A percentile compares a stretch with the other conserved stretches of the same genome.
These are phyloP conservation scores for Botrytis elliptica DNA, from an alignment of 2,329 filamentous ascomycete species.

Conservation along the genomic window DNA sequence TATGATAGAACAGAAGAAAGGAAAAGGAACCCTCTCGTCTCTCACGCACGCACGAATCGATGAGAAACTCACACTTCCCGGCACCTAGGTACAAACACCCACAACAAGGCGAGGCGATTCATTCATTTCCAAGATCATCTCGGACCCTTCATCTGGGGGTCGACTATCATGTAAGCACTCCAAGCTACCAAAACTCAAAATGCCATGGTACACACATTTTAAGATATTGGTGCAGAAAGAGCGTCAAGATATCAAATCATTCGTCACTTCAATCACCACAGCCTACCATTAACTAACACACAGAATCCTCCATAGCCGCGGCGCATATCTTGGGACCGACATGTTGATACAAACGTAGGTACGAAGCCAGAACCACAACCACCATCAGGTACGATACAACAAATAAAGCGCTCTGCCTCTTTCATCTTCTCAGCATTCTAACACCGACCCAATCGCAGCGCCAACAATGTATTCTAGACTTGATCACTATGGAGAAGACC, in stretches of 20 bases:
- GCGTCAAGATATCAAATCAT: neutral
- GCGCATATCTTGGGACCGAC: neutral
- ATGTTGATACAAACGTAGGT: neutral
- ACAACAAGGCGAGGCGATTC: neutral
- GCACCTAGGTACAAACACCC: neutral
- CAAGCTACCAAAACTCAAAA: neutral
- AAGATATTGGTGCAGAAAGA: neutral
- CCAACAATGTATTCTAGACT: neutral
- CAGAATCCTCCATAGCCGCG: slow-evolving; percentile 6
- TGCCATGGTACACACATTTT: neutral
- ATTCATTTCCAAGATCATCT: neutral
- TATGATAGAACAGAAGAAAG: neutral
- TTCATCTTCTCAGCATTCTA: neutral
- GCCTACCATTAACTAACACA: neutral
- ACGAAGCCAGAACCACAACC: neutral
- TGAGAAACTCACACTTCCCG: neutral
- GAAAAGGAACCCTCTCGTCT: neutral
- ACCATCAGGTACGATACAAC: neutral
- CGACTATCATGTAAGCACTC: neutral
- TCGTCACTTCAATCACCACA: neutral
- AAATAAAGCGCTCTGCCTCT: neutral
- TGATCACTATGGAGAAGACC: neutral
- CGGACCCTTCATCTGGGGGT: neutral
- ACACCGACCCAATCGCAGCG: neutral
- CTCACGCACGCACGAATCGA: neutral